A percentile compares a stretch with the other conserved stretches of the same genome.
Evolutionary conservation across 2,329 filamentous ascomycete species (phyloP).

Genomic region (Thelonectria rubi): DNA sequence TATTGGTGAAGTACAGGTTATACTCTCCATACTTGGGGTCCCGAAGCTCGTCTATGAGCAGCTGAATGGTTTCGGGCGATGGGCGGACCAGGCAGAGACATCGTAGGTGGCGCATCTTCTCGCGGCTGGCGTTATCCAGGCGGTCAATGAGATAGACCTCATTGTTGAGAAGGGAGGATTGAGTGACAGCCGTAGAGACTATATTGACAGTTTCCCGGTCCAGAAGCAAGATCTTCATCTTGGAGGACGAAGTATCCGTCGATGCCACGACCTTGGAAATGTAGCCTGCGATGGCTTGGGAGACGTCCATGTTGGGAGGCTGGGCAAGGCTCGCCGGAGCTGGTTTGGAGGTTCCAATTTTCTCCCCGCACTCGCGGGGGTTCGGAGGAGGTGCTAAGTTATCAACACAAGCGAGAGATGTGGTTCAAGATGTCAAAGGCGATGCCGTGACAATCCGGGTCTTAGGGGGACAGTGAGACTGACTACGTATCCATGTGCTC

Average conservation of each 20-base stretch:
- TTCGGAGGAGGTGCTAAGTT: neutral
- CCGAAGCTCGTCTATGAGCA: constrained; percentile 91
- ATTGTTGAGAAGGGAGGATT: constrained; percentile 92
- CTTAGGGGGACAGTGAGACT: constrained; percentile 4
- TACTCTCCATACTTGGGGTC: constrained; percentile 99
- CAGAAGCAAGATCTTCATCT: constrained; percentile 98
- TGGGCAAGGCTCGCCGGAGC: neutral
- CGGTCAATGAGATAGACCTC: constrained; percentile 98
- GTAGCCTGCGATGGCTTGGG: constrained; percentile 92
- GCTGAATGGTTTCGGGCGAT: constrained; percentile 90
- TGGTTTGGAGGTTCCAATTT: constrained; percentile 14
- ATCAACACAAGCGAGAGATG: neutral
- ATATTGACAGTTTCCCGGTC: constrained; percentile 95
- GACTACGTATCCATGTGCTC: constrained; percentile 29
- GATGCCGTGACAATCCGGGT: constrained; percentile 4
- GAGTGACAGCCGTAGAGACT: constrained; percentile 93
- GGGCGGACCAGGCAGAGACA: constrained; percentile 94
- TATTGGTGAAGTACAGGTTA: constrained; percentile 96
- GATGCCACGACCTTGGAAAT: constrained; percentile 92
- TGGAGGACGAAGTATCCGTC: constrained; percentile 75
- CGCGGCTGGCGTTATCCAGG: constrained; percentile 85
- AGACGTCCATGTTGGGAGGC: constrained; percentile 81
- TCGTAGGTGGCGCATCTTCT: constrained; percentile 97
- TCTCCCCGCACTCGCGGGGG: constrained; percentile 18
- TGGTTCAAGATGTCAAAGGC: constrained; percentile 2